phyloP scores from a whole-genome alignment of 225 moss, liverwort and hornwort genomes.

The Straminergon stramineum region DNA sequence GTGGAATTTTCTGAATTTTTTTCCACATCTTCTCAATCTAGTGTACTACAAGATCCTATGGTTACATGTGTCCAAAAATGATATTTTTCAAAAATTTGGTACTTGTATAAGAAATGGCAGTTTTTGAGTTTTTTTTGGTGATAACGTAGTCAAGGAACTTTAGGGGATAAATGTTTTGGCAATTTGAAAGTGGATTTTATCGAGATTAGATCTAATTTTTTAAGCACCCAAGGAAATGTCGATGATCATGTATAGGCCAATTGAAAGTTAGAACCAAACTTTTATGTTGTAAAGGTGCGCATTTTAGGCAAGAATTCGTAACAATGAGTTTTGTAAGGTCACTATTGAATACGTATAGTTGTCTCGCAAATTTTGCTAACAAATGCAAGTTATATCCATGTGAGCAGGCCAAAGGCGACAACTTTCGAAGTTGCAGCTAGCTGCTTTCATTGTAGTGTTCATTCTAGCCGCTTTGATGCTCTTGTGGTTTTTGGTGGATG shows the following conservation, averaged over 20 bases:
- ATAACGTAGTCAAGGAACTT: too few relatives aligned
- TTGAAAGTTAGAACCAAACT: neutral
- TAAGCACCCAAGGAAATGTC: neutral
- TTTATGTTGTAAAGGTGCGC: neutral
- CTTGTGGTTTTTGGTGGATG: neutral
- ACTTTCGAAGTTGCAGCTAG: neutral
- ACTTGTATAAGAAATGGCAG: too few relatives aligned
- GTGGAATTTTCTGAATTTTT: too few relatives aligned
- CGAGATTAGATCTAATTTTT: neutral
- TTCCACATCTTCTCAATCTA: too few relatives aligned
- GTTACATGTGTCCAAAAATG: too few relatives aligned
- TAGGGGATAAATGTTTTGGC: too few relatives aligned
- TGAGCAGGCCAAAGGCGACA: neutral
- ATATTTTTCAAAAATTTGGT: too few relatives aligned
- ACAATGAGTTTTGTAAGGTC: neutral
- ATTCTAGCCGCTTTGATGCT: neutral
- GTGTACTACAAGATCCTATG: too few relatives aligned
- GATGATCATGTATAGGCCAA: neutral
- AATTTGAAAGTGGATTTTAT: neutral
- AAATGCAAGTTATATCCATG: neutral
- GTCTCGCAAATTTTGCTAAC: neutral
- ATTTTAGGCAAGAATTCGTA: neutral
- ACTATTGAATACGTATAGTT: too few relatives aligned
- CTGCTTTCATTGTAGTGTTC: neutral
- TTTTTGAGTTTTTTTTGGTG: too few relatives aligned